Percentiles rank a stretch among this genome's conserved stretches.
Evolutionary conservation across 345 rosid genomes (phyloP).

Genomic region (Streptanthus diversifolius): DNA sequence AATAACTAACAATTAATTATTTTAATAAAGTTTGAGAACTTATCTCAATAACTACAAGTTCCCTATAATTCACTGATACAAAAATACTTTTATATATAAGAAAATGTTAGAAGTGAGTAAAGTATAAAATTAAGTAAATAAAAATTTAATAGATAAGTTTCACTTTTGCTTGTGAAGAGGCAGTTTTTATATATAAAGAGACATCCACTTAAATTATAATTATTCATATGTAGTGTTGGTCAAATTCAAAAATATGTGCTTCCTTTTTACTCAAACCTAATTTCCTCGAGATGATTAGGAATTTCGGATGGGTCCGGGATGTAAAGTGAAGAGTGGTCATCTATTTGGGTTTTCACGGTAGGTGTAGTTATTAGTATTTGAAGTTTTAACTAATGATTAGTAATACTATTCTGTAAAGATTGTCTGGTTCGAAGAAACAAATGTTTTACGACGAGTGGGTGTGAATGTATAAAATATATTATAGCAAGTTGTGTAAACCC

Average conservation of each 20-base stretch:
- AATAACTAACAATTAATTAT: no score
- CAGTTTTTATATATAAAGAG: not conserved
- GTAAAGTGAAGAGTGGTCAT: not conserved
- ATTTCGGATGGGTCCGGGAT: not conserved
- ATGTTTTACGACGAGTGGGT: conserved; percentile 19
- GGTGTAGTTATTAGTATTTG: conserved; percentile 6
- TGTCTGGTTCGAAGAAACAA: conserved; percentile 25
- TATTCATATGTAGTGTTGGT: not conserved
- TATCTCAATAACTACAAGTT: not conserved
- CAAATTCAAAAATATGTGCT: not conserved
- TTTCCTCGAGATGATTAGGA: not conserved
- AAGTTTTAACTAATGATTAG: not conserved
- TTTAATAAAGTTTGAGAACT: no score
- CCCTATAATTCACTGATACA: not conserved
- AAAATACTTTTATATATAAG: not conserved
- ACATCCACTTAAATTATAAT: not conserved
- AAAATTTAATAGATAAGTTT: not conserved
- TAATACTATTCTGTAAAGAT: not conserved
- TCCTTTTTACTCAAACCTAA: not conserved
- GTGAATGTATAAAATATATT: not conserved
- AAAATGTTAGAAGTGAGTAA: not conserved
- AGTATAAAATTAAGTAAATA: not conserved
- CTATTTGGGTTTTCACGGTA: conserved; percentile 1
- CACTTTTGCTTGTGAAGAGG: not conserved
- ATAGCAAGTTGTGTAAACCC: conserved; percentile 20